A percentile compares a stretch with the other conserved stretches of the same genome.
Evolutionary conservation across 306 rosid genomes (phyloP).

Genomic region (Coriaria nepalensis): DNA sequence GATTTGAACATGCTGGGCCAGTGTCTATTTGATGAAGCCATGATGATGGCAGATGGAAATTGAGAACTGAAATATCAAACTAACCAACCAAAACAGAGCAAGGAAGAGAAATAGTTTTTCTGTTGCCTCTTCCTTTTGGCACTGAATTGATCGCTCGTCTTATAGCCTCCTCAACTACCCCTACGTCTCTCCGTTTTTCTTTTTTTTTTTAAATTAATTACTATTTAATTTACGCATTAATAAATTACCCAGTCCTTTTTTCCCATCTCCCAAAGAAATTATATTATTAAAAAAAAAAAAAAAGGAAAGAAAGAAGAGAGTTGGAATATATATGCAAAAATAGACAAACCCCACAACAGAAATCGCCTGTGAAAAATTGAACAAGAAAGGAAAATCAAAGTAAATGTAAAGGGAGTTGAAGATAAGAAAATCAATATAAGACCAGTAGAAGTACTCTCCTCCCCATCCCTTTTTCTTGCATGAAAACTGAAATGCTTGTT

Average conservation of each 20-base stretch:
- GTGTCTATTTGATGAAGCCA: slow-evolving; percentile 98
- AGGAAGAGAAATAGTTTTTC: slow-evolving; percentile 19
- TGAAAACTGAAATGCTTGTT: slow-evolving; percentile 19
- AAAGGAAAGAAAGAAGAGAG: too few species aligned
- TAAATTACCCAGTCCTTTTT: not conserved
- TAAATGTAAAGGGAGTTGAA: slow-evolving; percentile 20
- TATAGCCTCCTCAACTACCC: slow-evolving; percentile 67
- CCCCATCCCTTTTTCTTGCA: slow-evolving; percentile 53
- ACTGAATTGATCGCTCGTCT: slow-evolving; percentile 27
- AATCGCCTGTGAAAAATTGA: slow-evolving; percentile 58
- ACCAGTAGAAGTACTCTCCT: slow-evolving; percentile 16
- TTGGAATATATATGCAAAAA: slow-evolving; percentile 4
- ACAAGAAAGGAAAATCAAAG: slow-evolving; percentile 40
- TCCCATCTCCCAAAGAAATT: slow-evolving; percentile 23
- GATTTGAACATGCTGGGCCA: slow-evolving; percentile 99
- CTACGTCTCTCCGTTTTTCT: not conserved
- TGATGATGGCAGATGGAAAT: slow-evolving; percentile 22
- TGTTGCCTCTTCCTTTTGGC: slow-evolving; percentile 31
- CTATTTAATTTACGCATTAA: slow-evolving; percentile 7
- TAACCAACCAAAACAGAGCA: not conserved
- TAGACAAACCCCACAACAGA: slow-evolving; percentile 42
- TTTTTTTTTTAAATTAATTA: slow-evolving; percentile 5
- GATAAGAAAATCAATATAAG: slow-evolving; percentile 3
- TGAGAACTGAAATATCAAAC: not conserved
- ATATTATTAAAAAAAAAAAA: slow-evolving; percentile 2